phyloP scores from a whole-genome alignment of 2,329 filamentous ascomycete genomes.

The Magnaporthiopsis rhizophila region DNA sequence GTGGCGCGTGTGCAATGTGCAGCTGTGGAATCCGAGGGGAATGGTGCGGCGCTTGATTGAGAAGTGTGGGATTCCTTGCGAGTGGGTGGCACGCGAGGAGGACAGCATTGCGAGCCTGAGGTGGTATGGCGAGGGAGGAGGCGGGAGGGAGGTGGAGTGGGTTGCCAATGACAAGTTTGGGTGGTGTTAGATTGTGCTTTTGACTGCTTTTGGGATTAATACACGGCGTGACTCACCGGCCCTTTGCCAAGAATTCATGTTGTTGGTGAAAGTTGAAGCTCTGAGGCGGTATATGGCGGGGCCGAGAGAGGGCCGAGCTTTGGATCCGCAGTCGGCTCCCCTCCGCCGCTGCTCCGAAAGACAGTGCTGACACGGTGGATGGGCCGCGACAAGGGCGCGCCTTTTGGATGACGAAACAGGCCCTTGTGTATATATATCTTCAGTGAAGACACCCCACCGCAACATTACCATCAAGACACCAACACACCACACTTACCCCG shows the following conservation, averaged over 20 bases:
- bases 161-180: conserved; percentile 69
- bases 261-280: too few relatives aligned
- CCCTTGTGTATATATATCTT: too few relatives aligned
- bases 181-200: conserved; percentile 51
- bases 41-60: conserved; percentile 39
- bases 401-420: too few relatives aligned
- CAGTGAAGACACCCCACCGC: too few relatives aligned
- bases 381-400: too few relatives aligned
- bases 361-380: too few relatives aligned
- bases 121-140: conserved; percentile 49
- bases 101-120: conserved; percentile 64
- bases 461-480: background rate
- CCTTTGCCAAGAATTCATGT: too few relatives aligned
- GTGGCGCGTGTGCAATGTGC: conserved; percentile 63
- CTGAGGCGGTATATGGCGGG: too few relatives aligned
- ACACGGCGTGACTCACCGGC: too few relatives aligned
- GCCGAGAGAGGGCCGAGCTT: conserved; percentile 39
- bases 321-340: conserved; percentile 25
- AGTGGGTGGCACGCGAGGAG: conserved; percentile 47
- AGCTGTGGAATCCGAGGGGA: conserved; percentile 75
- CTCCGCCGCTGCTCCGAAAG: too few relatives aligned
- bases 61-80: conserved; percentile 38
- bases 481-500: background rate
- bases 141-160: conserved; percentile 56
- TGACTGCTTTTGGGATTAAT: background rate